Conservation (phyloP, 306 rosid genomes). For the Cucurbita ficifolia region DNA sequence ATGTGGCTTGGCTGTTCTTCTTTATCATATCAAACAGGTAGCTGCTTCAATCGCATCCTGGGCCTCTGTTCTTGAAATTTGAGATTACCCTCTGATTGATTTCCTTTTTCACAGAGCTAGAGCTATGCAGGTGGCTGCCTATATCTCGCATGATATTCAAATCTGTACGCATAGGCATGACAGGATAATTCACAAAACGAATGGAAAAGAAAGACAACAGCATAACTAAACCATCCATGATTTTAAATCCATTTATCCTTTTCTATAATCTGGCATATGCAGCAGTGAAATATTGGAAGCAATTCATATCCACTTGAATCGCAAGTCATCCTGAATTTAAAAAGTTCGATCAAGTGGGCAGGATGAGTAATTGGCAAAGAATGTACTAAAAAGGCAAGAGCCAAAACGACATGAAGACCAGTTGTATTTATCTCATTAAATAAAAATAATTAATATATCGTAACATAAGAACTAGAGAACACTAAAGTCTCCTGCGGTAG, state of each 20-base stretch:
- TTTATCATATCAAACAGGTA: background rate
- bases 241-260: background rate
- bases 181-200: background rate
- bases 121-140: background rate
- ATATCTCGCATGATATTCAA: background rate
- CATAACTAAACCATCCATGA: background rate
- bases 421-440: slow-evolving; percentile 5
- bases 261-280: background rate
- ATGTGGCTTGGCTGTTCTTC: background rate
- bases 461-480: background rate
- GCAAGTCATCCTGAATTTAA: background rate
- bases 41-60: background rate
- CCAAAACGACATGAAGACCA: background rate
- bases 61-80: background rate
- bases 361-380: background rate
- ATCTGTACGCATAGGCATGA: background rate
- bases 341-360: background rate
- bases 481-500: background rate
- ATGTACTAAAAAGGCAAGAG: background rate
- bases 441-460: slow-evolving; percentile 3
- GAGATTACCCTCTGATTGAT: background rate
- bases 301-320: background rate
- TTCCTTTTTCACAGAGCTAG: background rate
- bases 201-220: background rate
- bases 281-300: background rate